phyloP scores from a whole-genome alignment of 1,284 basidiomycete species.

The Cronartium quercuum region DNA sequence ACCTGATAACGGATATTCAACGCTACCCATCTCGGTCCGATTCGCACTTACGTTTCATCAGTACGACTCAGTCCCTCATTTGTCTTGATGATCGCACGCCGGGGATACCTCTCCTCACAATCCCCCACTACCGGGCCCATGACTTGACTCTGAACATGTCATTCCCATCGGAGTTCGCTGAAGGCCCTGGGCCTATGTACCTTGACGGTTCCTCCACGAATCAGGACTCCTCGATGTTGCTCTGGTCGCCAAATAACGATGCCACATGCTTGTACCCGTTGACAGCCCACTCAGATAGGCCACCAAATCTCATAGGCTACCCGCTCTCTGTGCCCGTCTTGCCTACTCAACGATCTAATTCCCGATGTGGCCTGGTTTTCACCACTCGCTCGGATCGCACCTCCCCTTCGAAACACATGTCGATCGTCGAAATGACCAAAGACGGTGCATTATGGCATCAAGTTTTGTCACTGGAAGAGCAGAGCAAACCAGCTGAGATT shows the following conservation, averaged over 20 bases:
- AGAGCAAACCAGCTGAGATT: neutral
- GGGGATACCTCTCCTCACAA: neutral
- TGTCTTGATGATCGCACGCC: conserved; percentile 30
- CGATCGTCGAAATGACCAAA: conserved; percentile 4
- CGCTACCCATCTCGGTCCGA: conserved; percentile 6
- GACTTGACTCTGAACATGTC: conserved; percentile 19
- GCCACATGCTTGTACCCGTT: conserved; percentile 5
- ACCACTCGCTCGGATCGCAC: neutral
- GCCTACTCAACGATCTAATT: neutral
- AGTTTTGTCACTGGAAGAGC: neutral
- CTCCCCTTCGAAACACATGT: neutral
- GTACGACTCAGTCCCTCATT: conserved; percentile 6
- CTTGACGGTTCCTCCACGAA: neutral
- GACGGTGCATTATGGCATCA: conserved; percentile 32
- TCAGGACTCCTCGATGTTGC: neutral
- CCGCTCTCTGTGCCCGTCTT: conserved; percentile 3
- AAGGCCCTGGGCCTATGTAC: neutral
- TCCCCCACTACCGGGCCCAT: conserved; percentile 8
- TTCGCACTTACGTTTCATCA: conserved; percentile 23
- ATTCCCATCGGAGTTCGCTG: conserved; percentile 8
- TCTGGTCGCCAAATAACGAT: conserved; percentile 29
- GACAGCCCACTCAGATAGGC: neutral
- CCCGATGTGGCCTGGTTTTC: neutral
- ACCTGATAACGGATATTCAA: conserved; percentile 26
- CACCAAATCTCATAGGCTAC: neutral